Base-by-base conservation (phyloP, 495 filamentous ascomycete species). In the Penicilliopsis zonata region DNA sequence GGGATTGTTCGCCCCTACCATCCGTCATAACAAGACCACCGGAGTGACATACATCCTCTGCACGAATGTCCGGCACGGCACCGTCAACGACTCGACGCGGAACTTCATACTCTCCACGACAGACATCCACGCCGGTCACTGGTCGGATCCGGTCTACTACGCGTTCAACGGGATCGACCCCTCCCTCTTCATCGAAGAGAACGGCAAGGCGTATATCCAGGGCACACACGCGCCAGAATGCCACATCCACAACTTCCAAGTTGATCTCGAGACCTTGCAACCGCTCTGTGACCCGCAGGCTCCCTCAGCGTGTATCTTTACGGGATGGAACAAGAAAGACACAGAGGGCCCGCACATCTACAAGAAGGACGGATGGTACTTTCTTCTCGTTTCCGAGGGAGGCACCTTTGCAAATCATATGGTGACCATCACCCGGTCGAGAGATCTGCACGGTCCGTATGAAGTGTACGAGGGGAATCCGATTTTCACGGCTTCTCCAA, bases 291-390 rank as follows among this genome's bases (percentile, higher is more conserved):
- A 49, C 13, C 55, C 59, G 1, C n/a, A n/a, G n/a, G n/a, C n/a
- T n/a, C n/a, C n/a, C n/a, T n/a, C n/a, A n/a, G 55, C 50, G 9
- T 53, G 57, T 5, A 63, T 78, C 28, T 72, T 71, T 49, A 70
- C 69, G 31, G 75, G 73, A 2, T 64, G 56, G n/a, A 54, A 61
- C 12, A 67, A 64, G 0, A 50, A 61, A 0, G 63, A 61, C 3
- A 68, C 75, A 0, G 77, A 80, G 50, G 77, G 75, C 4, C 76
- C 78, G 1, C 78, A 80, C 33, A 55, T 82, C 19, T 78, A 76
- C 48, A 68, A 67, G 33, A 71, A 74, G 14, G 72, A 72, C 31
- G 69, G 59, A 0, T 80, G 69, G 48, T 80, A 78, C 44, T 83
- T 82, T 39, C 61, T 83, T 19, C 61, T 83, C 34, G 74, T 72